Percentiles rank a stretch among this genome's conserved stretches.
Evolutionary conservation across 345 rosid genomes (phyloP).

Genomic region (Murraya koenigii): DNA sequence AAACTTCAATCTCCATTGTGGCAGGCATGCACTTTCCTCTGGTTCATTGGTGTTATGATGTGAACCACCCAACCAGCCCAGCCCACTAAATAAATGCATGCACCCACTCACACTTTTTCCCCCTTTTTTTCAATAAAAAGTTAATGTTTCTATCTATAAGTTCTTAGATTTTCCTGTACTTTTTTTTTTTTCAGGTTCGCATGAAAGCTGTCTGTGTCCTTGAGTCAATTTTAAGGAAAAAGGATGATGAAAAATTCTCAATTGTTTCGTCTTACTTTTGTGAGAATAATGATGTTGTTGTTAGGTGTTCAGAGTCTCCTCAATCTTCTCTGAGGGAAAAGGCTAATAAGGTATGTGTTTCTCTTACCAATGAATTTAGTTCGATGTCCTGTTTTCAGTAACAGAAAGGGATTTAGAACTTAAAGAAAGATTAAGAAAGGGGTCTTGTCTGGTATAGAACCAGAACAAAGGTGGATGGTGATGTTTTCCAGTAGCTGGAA

Average conservation of each 20-base stretch:
- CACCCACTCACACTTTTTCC: background rate
- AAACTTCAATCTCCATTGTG: constrained; percentile 90
- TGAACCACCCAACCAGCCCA: background rate
- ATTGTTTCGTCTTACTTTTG: constrained; percentile 64
- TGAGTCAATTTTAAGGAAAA: constrained; percentile 81
- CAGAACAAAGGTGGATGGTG: background rate
- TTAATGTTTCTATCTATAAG: background rate
- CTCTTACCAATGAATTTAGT: background rate
- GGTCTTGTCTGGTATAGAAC: background rate
- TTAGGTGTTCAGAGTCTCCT: constrained; percentile 79
- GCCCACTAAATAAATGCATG: background rate
- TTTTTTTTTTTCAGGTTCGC: constrained; percentile 58
- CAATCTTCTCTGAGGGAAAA: constrained; percentile 88
- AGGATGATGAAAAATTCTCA: constrained; percentile 65
- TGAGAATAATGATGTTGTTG: constrained; percentile 62
- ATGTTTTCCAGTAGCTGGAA: background rate
- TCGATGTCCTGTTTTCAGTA: background rate
- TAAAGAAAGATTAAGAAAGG: background rate
- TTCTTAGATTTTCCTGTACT: background rate
- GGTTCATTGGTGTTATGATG: constrained; percentile 5
- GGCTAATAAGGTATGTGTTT: constrained; percentile 61
- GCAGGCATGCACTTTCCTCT: constrained; percentile 59
- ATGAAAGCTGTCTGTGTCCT: constrained; percentile 93
- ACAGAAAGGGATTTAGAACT: background rate
- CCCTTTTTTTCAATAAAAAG: background rate